phyloP scores from a whole-genome alignment of 2,329 filamentous ascomycete genomes.

The Pyrenochaeta sp. region DNA sequence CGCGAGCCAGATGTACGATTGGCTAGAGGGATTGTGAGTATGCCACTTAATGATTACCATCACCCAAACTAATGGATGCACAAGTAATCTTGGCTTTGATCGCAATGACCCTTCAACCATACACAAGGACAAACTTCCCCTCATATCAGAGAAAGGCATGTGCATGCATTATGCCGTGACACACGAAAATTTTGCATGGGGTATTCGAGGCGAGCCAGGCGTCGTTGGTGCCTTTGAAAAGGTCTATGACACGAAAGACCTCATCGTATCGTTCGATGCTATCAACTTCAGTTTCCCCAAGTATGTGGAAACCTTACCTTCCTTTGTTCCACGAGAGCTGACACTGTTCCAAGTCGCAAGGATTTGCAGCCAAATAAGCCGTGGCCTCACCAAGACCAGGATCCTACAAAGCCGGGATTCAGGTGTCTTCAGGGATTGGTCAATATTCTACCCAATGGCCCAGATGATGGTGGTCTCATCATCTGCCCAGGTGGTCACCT shows the following conservation, averaged over 20 bases:
- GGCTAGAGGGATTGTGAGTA: conserved; percentile 46
- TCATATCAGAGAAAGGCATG: conserved; percentile 31
- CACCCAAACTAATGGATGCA: not conserved
- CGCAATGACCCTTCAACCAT: conserved; percentile 28
- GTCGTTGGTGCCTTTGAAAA: conserved; percentile 47
- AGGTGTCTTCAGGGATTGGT: conserved; percentile 61
- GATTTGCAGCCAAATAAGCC: conserved; percentile 31
- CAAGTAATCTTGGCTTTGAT: conserved; percentile 27
- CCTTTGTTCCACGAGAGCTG: too few species aligned
- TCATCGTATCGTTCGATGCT: conserved; percentile 49
- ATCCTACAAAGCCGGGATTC: conserved; percentile 52
- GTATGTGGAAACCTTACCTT: too few species aligned
- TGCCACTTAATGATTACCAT: too few species aligned
- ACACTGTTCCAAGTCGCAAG: too few species aligned
- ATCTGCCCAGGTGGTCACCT: conserved; percentile 43
- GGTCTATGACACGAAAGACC: conserved; percentile 46
- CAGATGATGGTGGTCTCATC: conserved; percentile 48
- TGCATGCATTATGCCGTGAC: conserved; percentile 42
- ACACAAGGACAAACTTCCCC: conserved; percentile 26
- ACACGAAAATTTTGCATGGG: conserved; percentile 54
- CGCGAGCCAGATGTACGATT: conserved; percentile 31
- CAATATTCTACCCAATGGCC: conserved; percentile 51
- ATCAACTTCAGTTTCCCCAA: conserved; percentile 50
- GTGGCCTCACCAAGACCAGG: conserved; percentile 48
- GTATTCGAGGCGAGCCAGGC: conserved; percentile 48